phyloP scores from a whole-genome alignment of 306 rosid species.

The Delonix regia region DNA sequence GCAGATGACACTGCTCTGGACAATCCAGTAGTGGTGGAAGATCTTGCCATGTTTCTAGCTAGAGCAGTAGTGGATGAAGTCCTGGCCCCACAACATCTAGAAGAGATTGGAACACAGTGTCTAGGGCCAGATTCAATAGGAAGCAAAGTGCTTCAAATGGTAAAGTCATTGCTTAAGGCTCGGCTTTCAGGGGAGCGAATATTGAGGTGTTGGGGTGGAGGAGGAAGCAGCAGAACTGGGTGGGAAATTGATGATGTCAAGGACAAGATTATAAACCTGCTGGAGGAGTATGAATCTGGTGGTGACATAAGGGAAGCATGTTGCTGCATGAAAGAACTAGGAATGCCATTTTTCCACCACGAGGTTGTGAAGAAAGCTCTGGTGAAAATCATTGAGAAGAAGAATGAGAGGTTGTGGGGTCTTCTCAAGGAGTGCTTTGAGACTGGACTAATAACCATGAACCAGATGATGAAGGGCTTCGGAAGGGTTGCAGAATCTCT shows the following conservation, averaged over 20 bases:
- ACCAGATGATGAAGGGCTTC: constrained; percentile 73
- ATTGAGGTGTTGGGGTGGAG: constrained; percentile 83
- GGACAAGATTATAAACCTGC: constrained; percentile 67
- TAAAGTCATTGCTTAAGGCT: constrained; percentile 64
- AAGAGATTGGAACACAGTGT: constrained; percentile 65
- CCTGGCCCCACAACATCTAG: constrained; percentile 66
- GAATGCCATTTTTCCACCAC: constrained; percentile 81
- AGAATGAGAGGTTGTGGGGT: constrained; percentile 67
- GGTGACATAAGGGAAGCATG: constrained; percentile 66
- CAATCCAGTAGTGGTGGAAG: constrained; percentile 71
- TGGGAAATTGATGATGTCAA: constrained; percentile 76
- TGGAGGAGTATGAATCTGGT: constrained; percentile 72
- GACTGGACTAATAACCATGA: constrained; percentile 65
- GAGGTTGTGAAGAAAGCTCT: constrained; percentile 72
- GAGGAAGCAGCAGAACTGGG: constrained; percentile 64
- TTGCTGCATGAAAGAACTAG: constrained; percentile 67
- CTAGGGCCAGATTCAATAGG: constrained; percentile 52
- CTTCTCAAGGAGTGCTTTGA: constrained; percentile 63
- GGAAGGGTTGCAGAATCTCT: constrained; percentile 68
- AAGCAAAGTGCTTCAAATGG: constrained; percentile 62
- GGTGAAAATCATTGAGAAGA: constrained; percentile 60
- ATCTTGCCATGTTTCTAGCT: constrained; percentile 77
- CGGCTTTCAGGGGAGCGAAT: constrained; percentile 69
- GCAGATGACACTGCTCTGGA: constrained; percentile 79
- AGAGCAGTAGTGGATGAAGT: constrained; percentile 76